These are phyloP conservation scores for Cercospora sesami DNA, from an alignment of 2,329 filamentous ascomycete species.

Conservation along the genomic window DNA sequence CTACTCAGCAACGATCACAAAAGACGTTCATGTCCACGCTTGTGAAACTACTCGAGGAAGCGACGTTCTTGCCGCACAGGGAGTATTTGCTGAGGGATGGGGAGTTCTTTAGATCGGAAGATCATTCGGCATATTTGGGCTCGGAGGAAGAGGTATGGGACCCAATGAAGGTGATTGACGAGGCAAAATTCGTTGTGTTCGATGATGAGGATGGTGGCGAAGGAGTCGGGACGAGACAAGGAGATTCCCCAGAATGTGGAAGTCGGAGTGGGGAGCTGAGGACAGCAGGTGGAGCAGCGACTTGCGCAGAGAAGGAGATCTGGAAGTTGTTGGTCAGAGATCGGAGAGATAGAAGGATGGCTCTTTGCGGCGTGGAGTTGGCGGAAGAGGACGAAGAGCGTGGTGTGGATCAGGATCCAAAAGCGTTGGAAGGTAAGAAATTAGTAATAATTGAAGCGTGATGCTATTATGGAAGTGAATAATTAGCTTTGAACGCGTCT, in stretches of 20 bases:
- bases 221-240: neutral
- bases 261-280: neutral
- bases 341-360: constrained; percentile 1
- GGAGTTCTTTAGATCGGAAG: constrained; percentile 55
- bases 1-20: constrained; percentile 66
- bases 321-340: constrained; percentile 10
- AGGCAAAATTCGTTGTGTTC: constrained; percentile 11
- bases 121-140: constrained; percentile 3
- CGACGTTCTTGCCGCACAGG: constrained; percentile 64
- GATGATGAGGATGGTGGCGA: neutral
- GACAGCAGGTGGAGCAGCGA: neutral
- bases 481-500: neutral
- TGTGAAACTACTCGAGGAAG: constrained; percentile 31
- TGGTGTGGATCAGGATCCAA: neutral
- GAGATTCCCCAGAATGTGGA: neutral
- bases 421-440: neutral
- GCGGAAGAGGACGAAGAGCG: neutral
- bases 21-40: constrained; percentile 39
- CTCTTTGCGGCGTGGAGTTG: constrained; percentile 1
- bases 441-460: neutral
- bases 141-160: constrained; percentile 1
- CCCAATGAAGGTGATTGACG: constrained; percentile 7
- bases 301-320: constrained; percentile 12
- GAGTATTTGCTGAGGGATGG: constrained; percentile 62
- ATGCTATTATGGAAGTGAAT: neutral